phyloP scores from a whole-genome alignment of 163 green algal species.

The Volvox carteri region DNA sequence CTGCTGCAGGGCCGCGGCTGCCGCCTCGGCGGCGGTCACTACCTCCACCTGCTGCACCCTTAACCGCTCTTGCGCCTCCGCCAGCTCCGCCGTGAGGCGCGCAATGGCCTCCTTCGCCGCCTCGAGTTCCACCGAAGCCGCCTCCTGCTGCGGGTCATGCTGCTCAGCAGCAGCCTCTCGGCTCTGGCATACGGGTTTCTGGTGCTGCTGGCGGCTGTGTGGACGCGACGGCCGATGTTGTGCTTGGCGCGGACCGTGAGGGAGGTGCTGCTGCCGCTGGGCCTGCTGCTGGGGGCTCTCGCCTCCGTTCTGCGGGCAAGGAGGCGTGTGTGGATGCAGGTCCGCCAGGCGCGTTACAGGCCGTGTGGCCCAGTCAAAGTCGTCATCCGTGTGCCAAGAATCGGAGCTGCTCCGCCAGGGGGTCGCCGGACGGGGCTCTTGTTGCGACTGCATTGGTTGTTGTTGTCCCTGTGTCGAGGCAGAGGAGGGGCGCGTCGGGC shows the following conservation, averaged over 20 bases:
- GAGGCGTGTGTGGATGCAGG: not conserved
- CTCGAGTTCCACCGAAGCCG: not conserved
- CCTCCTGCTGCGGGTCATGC: not conserved
- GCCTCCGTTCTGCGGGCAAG: not conserved
- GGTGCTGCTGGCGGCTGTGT: not conserved
- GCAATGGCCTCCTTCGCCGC: not conserved
- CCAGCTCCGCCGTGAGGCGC: not conserved
- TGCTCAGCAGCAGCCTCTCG: not conserved
- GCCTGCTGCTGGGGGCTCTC: not conserved
- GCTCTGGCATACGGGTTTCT: not conserved
- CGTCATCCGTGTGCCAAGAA: not conserved
- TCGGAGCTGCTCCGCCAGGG: not conserved
- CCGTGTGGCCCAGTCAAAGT: constrained; percentile 5
- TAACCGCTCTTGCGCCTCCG: not conserved
- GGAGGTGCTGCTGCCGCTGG: not conserved
- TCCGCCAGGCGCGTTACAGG: not conserved
- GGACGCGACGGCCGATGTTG: not conserved
- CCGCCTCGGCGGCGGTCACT: not conserved
- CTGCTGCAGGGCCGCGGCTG: not conserved
- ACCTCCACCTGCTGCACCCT: not conserved
- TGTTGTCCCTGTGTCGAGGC: not conserved
- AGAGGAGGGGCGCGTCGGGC: not conserved
- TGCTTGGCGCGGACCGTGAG: not conserved
- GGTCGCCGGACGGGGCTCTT: not conserved
- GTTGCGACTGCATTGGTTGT: not conserved